Base-by-base conservation (phyloP, 2,329 filamentous ascomycete genomes). In the Gnomoniopsis sp. region DNA sequence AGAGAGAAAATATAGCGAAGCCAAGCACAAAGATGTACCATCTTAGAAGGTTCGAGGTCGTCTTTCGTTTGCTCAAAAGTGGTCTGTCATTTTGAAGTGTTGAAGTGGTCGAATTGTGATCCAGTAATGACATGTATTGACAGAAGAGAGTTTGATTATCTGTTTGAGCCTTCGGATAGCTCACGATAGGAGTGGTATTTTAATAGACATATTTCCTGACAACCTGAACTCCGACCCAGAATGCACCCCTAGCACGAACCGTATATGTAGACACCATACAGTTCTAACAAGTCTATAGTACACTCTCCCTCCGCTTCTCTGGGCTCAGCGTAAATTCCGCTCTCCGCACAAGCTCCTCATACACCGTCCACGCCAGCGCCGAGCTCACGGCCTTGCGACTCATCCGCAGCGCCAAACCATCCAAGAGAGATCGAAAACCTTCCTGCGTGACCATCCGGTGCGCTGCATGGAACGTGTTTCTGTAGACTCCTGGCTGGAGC, bases 341-440 rank as follows among this genome's bases (percentile, higher is more conserved):
- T 66, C 89, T 82, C 61, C 93, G 79, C 63, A 98, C 88, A 66
- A 97, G 74, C 73, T 97, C 93, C 76, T 99, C 95, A 70, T 99
- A 99, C 44, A 97, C 81, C 11, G 93, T 98, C 95, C 95, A 99
- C 8, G 93, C 93, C 65, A 98, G 79, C n/a, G 95, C 95, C 54
- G 89, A 93, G 73, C 93, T 97, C 48, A 97, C 75, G 6, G 92
- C 93, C 74, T 99, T 99, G 65, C 95, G 83, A 49, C 88, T 89
- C 80, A 98, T 96, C 58, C 95, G 84, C 65, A 99, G 77, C 1
- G 85, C 90, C 57, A 99, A 74, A 1, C 95, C 95, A 71, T 95
- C 89, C 74, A 95, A 93, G 59, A 99, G 79, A 61, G 89, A 89
- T 55, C 88, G 82, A 21, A 89, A 66, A 0, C 93, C 93, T 63